phyloP scores from a whole-genome alignment of 352 stramenopile genomes.

The Pythium volutum region DNA sequence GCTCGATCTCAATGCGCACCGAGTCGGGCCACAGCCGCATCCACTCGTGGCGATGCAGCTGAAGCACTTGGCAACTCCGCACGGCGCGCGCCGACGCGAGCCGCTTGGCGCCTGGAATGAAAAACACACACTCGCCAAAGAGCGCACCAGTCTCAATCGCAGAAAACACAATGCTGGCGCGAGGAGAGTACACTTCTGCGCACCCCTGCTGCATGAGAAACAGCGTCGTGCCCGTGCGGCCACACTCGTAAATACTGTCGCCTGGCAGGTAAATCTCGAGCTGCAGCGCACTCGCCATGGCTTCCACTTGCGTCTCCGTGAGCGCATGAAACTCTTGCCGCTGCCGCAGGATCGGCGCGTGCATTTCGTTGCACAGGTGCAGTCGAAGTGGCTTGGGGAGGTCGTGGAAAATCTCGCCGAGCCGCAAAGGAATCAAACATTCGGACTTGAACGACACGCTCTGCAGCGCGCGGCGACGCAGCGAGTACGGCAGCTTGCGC shows the following conservation, averaged over 20 bases:
- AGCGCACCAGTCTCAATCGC: constrained; percentile 30
- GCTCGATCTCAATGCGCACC: constrained; percentile 40
- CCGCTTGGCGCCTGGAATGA: constrained; percentile 40
- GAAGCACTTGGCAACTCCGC: constrained; percentile 58
- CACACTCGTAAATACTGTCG: constrained; percentile 57
- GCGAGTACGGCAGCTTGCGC: constrained; percentile 33
- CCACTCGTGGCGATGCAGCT: constrained; percentile 52
- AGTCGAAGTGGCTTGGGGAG: constrained; percentile 36
- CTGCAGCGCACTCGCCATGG: constrained; percentile 39
- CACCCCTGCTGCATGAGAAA: constrained; percentile 49
- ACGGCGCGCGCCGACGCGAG: constrained; percentile 47
- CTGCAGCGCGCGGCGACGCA: constrained; percentile 49
- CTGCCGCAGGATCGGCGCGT: constrained; percentile 30
- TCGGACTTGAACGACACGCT: constrained; percentile 53
- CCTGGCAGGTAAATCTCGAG: constrained; percentile 65
- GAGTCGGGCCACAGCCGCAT: constrained; percentile 43
- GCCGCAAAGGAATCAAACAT: constrained; percentile 38
- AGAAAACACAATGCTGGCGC: constrained; percentile 38
- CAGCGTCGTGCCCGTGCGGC: constrained; percentile 36
- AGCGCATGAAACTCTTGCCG: constrained; percentile 39
- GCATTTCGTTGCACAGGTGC: constrained; percentile 57
- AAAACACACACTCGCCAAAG: constrained; percentile 68
- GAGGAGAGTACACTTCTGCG: constrained; percentile 42
- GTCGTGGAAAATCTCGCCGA: constrained; percentile 42
- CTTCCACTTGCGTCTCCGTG: constrained; percentile 45